Evolutionary conservation across 2,329 filamentous ascomycete species (phyloP), one percentile per base, ranked within the genome.

Genomic region (Podosphaera aphanis): DNA sequence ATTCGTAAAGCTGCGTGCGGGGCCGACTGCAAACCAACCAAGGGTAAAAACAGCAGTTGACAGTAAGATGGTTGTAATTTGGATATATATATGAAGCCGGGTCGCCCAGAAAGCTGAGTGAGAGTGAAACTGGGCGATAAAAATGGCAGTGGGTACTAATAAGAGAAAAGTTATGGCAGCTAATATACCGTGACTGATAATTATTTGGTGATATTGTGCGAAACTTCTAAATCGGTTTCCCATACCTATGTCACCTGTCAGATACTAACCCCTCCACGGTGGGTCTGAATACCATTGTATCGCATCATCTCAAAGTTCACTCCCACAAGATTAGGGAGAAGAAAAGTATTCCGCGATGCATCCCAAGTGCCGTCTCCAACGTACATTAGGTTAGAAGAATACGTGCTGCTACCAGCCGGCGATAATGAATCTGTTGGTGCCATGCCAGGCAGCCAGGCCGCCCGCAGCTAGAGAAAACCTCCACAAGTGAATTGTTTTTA

Each of bases 361-460:
- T 86, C 79, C 82, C 83, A 90, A 29, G 83, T 88, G 19, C 83
- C 83, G 59, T 88, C 83, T 50, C 82, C 82, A 15, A 88, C 81
- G 46, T 66, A 69, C 68, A 86, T 67, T n/a, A 76, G 82, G 56
- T 77, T 68, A 44, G 79, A 84, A 54, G 70, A 68, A 63, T 88
- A 88, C 52, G 69, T 73, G 59, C 74, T 78, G 61, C 75, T 74
- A 57, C 82, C 82, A 43, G 82, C 71, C 52, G 78, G 69, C 29
- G 57, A 56, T 36, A 60, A 51, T 38, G 51, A 50, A 47, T 59
- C 53, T 21, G 43, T 41, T 21, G 53, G 52, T 43, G 56, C 55
- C 57, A 59, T 59, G 11, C 29, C 45, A 46, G 53, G 51, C 51
- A 51, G 48, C 47, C 19, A 31, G n/a, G 41, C 41, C 41, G 25